phyloP scores from a whole-genome alignment of 441 rosid genomes.

The Adansonia gregorii region DNA sequence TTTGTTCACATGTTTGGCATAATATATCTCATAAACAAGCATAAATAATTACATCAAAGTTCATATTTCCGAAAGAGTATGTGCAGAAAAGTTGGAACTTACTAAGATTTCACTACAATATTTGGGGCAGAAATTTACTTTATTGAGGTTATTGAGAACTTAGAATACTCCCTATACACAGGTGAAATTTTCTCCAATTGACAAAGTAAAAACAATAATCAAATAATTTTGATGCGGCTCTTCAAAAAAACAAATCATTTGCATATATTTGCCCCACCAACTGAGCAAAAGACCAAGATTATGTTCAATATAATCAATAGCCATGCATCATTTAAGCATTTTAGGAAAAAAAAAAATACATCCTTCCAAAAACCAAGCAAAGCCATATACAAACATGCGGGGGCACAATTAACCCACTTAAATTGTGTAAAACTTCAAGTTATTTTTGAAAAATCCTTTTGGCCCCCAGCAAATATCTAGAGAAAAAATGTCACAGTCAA shows the following conservation, averaged over 20 bases:
- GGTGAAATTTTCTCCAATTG: neutral
- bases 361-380: neutral
- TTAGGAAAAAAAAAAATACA: neutral
- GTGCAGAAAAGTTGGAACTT: neutral
- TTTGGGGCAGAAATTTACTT: neutral
- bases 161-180: neutral
- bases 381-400: slow-evolving; percentile 10
- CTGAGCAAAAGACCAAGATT: neutral
- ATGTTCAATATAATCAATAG: neutral
- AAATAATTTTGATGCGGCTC: neutral
- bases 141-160: neutral
- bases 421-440: neutral
- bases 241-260: neutral
- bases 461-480: neutral
- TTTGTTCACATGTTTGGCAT: slow-evolving; percentile 7
- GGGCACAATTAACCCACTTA: neutral
- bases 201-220: neutral
- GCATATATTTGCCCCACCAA: neutral
- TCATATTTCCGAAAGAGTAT: neutral
- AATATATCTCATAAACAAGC: neutral
- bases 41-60: neutral
- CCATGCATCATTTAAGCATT: neutral
- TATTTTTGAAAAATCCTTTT: neutral
- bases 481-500: neutral
- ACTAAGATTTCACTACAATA: neutral